Base-by-base conservation (phyloP, 345 rosid species). In the Eucalyptus brandiana region DNA sequence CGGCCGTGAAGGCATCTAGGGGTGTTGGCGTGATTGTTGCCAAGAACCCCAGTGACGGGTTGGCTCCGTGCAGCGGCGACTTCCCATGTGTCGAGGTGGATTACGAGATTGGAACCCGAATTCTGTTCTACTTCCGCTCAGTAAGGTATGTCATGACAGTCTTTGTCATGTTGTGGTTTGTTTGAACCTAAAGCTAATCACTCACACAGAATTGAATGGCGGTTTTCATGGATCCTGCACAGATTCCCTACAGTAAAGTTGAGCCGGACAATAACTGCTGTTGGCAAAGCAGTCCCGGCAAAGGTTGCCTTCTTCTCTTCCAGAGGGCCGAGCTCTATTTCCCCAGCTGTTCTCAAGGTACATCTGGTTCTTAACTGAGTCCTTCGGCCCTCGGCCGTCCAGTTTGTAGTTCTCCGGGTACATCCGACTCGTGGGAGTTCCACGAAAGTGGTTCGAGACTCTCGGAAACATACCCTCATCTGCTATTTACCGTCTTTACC, bases 21-120 rank as follows among this genome's bases (percentile, higher is more conserved):
- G 96, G 93, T 2, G 89, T 60, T 34, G 98, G 97, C 15, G 86
- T 95, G 47, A 94, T 95, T 30, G 90, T 94, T 88, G 96, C 96
- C 17, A 94, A 93, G 90, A 92, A 93, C 37, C 96, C 94, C 0
- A 92, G 89, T 4, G 91, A 96, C 89, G 89, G 89, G 60, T 88
- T 94, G 88, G 90, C 80, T 60, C 93, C 94, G 0, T 87, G 94
- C 87, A 13, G 30, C 15, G 89, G 87, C 32, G 91, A 90, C 53
- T 93, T 95, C 90, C 97, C 98, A 1, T 91, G 90, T 87, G 53
- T 94, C 11, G 94, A 93, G 90, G 95, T 95, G 40, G 96, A 95
- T 91, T 94, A 93, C 9, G 97, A 94, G 93, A 90, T 92, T 34
- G 97, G 98, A 88, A 95, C 96, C 21, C 94, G 89, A 87, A 94